phyloP scores from a whole-genome alignment of 441 rosid species.

The Corymbia calophylla region DNA sequence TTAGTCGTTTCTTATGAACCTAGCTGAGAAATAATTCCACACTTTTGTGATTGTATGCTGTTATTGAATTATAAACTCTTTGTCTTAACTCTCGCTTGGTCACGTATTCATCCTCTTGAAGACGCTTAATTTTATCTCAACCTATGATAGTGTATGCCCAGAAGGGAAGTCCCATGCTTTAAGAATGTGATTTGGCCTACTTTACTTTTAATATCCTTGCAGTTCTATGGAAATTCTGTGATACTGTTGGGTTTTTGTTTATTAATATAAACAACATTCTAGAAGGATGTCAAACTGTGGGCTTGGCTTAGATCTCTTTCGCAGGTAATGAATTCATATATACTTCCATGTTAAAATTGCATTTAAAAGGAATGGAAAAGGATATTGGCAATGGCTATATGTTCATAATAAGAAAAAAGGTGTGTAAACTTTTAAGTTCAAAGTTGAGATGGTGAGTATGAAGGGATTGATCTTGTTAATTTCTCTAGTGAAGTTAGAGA shows the following conservation, averaged over 20 bases:
- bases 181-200: neutral
- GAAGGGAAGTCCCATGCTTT: neutral
- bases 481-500: neutral
- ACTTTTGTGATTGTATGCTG: neutral
- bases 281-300: neutral
- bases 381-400: neutral
- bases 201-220: neutral
- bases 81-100: neutral
- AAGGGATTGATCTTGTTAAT: neutral
- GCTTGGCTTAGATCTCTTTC: neutral
- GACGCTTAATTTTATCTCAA: neutral
- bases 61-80: neutral
- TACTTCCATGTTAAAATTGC: neutral
- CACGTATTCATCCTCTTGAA: neutral
- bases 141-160: neutral
- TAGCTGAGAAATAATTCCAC: neutral
- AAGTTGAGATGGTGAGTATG: neutral
- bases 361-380: neutral
- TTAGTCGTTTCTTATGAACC: neutral
- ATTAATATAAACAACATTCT: neutral
- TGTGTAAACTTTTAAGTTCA: neutral
- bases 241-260: neutral
- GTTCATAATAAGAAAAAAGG: neutral
- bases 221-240: neutral
- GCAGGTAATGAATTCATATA: neutral